Evolutionary conservation across 108 stramenopile species (phyloP), one percentile per base, ranked within the genome.

Genomic region (Mayamaea pseudoterrestris): DNA sequence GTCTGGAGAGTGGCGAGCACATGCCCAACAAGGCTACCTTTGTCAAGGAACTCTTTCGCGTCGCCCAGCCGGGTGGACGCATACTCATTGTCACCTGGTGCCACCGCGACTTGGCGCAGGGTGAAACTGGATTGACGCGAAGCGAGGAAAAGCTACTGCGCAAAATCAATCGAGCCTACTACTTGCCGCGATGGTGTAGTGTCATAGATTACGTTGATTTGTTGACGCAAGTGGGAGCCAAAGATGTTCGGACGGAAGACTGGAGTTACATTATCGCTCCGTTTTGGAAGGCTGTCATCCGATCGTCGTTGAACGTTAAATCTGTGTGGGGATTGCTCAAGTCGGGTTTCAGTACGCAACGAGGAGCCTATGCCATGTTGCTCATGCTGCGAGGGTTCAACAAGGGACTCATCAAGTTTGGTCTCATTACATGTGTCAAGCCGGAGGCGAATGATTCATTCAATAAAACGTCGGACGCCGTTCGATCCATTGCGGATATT

Each of bases 21-120:
- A 98, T 98, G 97, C 94, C 97, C 2, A 79, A 96, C 60, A 98
- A 96, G 73, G 24, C 48, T 5, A 69, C 87, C 52, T 97, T 93
- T 60, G 77, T 88, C 14, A 58, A 81, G 31, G 93, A 96, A 67
- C 55, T 98, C 17, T 73, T 83, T 42, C 83, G 91, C 20, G 91
- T 89, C 0, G 71, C 69, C 2, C 58, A 67, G 26, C 80, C 83
- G 3, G 83, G 83, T 37, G 81, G 83, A 31, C 71, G 87, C 6
- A 74, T 98, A 35, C 78, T 95, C 16, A 65, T 96, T 31, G 90
- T 94, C 9, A 96, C 96, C 5, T 96, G 96, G 96, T 83, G 82
- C 34, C 93, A 93, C 64, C 67, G 93, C 0, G 93, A 98, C 59
- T 63, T 93, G 61, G 68, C 85, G 48, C 55, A 57, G 5, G 92